A percentile compares a stretch with the other conserved stretches of the same genome.
Conservation (phyloP, 768 basidiomycete genomes). For the Sutorius australiensis region DNA sequence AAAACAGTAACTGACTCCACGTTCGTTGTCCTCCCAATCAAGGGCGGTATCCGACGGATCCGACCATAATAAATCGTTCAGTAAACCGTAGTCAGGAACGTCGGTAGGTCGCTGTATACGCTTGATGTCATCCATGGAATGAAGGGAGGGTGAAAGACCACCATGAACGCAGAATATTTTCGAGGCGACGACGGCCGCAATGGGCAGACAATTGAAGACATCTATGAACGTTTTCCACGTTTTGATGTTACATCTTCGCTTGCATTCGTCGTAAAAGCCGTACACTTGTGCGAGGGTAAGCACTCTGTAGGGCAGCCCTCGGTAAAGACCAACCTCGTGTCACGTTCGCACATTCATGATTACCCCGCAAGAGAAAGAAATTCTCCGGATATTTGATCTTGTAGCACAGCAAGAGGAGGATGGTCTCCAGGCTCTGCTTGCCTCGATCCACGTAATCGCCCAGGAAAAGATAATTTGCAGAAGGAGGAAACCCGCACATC, state of each 20-base stretch:
- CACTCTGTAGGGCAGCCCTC: slow-evolving; percentile 8
- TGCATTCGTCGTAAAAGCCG: slow-evolving; percentile 99
- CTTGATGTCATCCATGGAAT: slow-evolving; percentile 98
- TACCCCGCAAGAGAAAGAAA: slow-evolving; percentile 95
- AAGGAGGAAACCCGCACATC: slow-evolving; percentile 99
- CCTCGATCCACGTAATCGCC: slow-evolving; percentile 99
- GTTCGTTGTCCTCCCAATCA: slow-evolving; percentile 99
- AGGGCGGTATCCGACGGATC: slow-evolving; percentile 97
- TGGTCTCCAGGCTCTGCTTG: slow-evolving; percentile 97
- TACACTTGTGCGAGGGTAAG: slow-evolving; percentile 67
- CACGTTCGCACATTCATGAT: slow-evolving; percentile 99
- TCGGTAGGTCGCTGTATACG: slow-evolving; percentile 97
- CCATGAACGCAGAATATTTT: slow-evolving; percentile 99
- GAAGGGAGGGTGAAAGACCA: slow-evolving; percentile 87
- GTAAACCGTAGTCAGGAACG: slow-evolving; percentile 95
- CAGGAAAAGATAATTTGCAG: slow-evolving; percentile 96
- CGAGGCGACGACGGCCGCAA: slow-evolving; percentile 96
- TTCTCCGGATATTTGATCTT: slow-evolving; percentile 99
- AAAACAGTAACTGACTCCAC: slow-evolving; percentile 98
- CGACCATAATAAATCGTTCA: slow-evolving; percentile 97
- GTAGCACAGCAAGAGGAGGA: slow-evolving; percentile 94
- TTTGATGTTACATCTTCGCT: slow-evolving; percentile 98
- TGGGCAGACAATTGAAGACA: slow-evolving; percentile 98
- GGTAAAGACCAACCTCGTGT: slow-evolving; percentile 72
- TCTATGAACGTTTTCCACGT: slow-evolving; percentile 99